phyloP scores from a whole-genome alignment of 345 rosid genomes.

The Theobroma cacao region DNA sequence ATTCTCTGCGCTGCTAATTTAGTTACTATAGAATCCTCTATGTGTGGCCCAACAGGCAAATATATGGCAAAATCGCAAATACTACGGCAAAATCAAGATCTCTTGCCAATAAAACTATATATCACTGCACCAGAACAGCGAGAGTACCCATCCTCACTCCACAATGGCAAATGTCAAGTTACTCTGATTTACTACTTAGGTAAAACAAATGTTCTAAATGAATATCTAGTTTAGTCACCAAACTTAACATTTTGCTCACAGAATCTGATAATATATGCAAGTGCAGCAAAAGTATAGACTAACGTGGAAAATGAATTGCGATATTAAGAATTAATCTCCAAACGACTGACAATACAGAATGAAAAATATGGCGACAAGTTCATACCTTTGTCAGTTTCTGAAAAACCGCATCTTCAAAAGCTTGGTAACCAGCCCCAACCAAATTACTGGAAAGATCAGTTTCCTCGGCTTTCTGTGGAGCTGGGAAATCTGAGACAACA shows the following conservation, averaged over 20 bases:
- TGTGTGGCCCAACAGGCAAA: background rate
- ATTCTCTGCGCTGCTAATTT: background rate
- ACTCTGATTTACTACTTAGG: background rate
- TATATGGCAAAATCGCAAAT: background rate
- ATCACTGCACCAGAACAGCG: background rate
- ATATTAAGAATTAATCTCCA: background rate
- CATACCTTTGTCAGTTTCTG: constrained; percentile 45
- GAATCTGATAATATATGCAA: background rate
- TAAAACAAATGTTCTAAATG: background rate
- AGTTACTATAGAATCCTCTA: background rate
- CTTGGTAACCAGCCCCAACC: constrained; percentile 74
- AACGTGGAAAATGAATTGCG: background rate
- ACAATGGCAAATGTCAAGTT: background rate
- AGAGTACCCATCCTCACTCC: background rate
- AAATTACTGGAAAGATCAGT: constrained; percentile 44
- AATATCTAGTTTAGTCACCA: background rate
- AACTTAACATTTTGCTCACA: background rate
- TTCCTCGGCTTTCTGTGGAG: constrained; percentile 38
- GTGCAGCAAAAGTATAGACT: background rate
- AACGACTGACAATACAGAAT: background rate
- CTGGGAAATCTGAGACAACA: constrained; percentile 33
- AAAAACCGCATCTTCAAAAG: constrained; percentile 68
- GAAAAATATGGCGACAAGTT: background rate
- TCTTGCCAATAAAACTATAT: background rate
- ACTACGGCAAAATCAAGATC: background rate